These are phyloP conservation scores for Rhizopus delemar DNA, from an alignment of 371 early-diverging fungal genomes.

Conservation along the genomic window DNA sequence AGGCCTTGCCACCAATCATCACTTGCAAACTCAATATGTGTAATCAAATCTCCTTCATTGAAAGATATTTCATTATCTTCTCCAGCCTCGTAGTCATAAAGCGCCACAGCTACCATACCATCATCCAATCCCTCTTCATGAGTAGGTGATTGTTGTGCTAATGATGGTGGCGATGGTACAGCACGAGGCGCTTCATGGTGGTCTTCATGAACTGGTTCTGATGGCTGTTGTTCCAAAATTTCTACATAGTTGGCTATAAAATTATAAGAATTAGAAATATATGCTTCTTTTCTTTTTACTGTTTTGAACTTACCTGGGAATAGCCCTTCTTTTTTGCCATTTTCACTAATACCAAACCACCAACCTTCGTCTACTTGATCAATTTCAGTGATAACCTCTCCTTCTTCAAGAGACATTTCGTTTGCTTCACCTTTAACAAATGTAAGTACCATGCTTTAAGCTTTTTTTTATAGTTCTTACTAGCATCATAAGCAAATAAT, in stretches of 20 bases:
- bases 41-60: slow-evolving; percentile 72
- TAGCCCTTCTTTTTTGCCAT: slow-evolving; percentile 77
- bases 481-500: slow-evolving; percentile 74
- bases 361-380: slow-evolving; percentile 83
- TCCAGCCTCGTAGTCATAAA: slow-evolving; percentile 86
- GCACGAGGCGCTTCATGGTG: background rate
- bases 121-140: slow-evolving; percentile 17
- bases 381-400: slow-evolving; percentile 73
- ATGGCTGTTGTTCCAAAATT: slow-evolving; percentile 49
- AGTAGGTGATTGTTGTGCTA: slow-evolving; percentile 13
- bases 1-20: slow-evolving; percentile 94
- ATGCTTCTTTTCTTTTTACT: background rate
- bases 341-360: slow-evolving; percentile 84
- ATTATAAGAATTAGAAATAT: background rate
- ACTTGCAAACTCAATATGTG: slow-evolving; percentile 77
- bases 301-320: slow-evolving; percentile 66
- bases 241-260: slow-evolving; percentile 72
- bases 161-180: slow-evolving; percentile 24
- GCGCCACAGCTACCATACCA: slow-evolving; percentile 60
- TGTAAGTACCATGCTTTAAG: background rate
- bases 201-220: slow-evolving; percentile 15
- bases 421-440: slow-evolving; percentile 66
- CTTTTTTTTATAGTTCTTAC: slow-evolving; percentile 25
- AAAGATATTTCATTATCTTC: slow-evolving; percentile 91
- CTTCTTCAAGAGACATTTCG: slow-evolving; percentile 84